Evolutionary conservation across 768 basidiomycete genomes (phyloP), one percentile per base, ranked within the genome.

Genomic region (Austroboletus eburneus): DNA sequence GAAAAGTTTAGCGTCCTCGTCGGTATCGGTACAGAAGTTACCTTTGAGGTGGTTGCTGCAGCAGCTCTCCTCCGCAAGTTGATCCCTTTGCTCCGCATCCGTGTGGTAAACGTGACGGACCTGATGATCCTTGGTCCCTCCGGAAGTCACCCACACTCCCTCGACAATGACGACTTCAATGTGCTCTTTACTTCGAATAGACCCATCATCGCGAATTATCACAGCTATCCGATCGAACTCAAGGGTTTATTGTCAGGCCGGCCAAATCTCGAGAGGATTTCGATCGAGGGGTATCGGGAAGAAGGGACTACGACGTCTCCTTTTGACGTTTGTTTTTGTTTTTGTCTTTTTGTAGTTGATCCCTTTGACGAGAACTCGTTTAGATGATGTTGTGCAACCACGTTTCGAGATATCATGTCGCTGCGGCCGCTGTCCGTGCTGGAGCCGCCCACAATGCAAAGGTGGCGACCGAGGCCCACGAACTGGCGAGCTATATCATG

Each of bases 101-200:
- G 89, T 17, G 87, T 94, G 46, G 81, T 94, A 47, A 94, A 95
- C 54, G 84, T 95, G 49, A 88, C 89, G 2, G 91, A 95, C 57
- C 72, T 94, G 37, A 85, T 96, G 80, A 83, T 93, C 48, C 76
- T 96, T 35, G 77, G 79, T 23, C 71, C 76, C 5, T 63, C 60
- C n/a, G 87, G 85, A 43, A 67, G 74, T 10, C 90, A 93, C 60
- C 90, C 91, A 8, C 90, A 91, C 56, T 74, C 87, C 2, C 70
- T 93, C 48, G 72, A 64, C 53, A 68, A 75, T 22, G 75, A 72
- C 2, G 78, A 76, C 40, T 93, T 88, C 61, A 70, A 78, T 36
- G 69, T 76, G 24, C 73, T 93, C 29, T 91, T 94, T 68, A 90
- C 88, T 7, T 61, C 66, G 20, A 79, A 89, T 58, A 77, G 71